phyloP scores from a whole-genome alignment of 768 basidiomycete genomes.

The Boletellus emodensis region DNA sequence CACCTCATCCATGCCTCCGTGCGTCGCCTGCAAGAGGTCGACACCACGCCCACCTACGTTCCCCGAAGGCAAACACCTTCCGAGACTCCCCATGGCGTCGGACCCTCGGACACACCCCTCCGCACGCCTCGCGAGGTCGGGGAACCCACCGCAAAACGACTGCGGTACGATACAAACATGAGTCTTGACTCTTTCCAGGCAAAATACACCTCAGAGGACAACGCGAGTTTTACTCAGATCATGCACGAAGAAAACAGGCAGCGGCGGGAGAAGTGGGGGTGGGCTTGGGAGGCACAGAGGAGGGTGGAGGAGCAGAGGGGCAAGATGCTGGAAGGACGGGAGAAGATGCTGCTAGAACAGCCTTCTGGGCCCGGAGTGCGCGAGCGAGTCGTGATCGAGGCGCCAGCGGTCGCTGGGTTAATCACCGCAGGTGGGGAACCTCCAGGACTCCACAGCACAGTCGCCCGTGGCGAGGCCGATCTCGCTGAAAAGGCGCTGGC shows the following conservation, averaged over 20 bases:
- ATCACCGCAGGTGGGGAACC: constrained; percentile 37
- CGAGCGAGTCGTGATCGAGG: constrained; percentile 64
- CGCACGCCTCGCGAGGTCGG: constrained; percentile 37
- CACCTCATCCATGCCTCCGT: constrained; percentile 74
- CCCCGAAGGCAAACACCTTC: constrained; percentile 45
- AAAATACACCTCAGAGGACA: constrained; percentile 93
- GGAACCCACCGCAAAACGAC: constrained; percentile 51
- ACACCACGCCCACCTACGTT: constrained; percentile 43
- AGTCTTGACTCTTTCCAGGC: constrained; percentile 87
- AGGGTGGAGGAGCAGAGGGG: constrained; percentile 65
- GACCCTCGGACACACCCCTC: constrained; percentile 64
- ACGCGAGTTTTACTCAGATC: constrained; percentile 93
- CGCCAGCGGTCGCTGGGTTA: constrained; percentile 51
- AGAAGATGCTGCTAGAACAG: constrained; percentile 69
- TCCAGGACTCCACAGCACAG: neutral
- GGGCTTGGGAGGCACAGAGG: constrained; percentile 94
- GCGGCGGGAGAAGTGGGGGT: constrained; percentile 75
- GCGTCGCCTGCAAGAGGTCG: constrained; percentile 62
- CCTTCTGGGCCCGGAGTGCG: constrained; percentile 58
- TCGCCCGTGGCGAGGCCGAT: constrained; percentile 25
- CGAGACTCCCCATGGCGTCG: constrained; percentile 61
- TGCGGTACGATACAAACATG: constrained; percentile 56
- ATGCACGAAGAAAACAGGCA: constrained; percentile 84
- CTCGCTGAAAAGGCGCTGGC: constrained; percentile 21
- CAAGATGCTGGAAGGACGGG: constrained; percentile 64